phyloP scores from a whole-genome alignment of 2,329 filamentous ascomycete genomes.

The Penicillium sclerotiorum region DNA sequence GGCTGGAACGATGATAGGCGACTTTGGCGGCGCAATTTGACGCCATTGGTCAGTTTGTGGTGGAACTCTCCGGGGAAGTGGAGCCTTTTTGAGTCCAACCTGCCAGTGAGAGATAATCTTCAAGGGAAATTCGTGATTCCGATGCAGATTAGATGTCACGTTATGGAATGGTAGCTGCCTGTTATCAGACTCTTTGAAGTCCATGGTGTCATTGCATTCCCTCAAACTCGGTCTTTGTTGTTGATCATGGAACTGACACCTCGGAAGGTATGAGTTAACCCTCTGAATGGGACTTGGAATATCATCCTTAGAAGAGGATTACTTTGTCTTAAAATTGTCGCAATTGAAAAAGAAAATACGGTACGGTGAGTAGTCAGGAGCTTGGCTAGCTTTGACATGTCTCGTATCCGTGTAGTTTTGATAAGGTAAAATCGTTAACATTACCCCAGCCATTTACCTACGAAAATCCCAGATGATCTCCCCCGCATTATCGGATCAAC shows the following conservation, averaged over 20 bases:
- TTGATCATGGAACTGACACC: too few relatives aligned
- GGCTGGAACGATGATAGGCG: background rate
- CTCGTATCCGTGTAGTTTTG: background rate
- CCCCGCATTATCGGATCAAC: constrained; percentile 12
- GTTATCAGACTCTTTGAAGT: background rate
- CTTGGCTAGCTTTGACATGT: too few relatives aligned
- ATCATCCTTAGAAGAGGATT: too few relatives aligned
- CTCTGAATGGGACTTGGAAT: too few relatives aligned
- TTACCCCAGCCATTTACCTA: constrained; percentile 7
- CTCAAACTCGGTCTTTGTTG: too few relatives aligned
- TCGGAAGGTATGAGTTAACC: too few relatives aligned
- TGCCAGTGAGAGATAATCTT: background rate
- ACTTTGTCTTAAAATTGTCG: too few relatives aligned
- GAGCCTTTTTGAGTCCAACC: background rate
- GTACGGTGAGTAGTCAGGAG: too few relatives aligned
- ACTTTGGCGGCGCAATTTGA: constrained; percentile 16
- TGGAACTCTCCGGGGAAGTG: background rate
- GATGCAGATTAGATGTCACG: background rate
- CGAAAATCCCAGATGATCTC: constrained; percentile 5
- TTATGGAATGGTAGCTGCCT: background rate
- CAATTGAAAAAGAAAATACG: too few relatives aligned
- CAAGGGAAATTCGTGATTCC: too few relatives aligned
- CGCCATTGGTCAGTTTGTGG: constrained; percentile 14
- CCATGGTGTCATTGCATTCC: background rate
- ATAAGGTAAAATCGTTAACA: constrained; percentile 1